A percentile compares a stretch with the other conserved stretches of the same genome.
phyloP scores from a whole-genome alignment of 2,329 filamentous ascomycete genomes.

The Corynespora cassiicola region DNA sequence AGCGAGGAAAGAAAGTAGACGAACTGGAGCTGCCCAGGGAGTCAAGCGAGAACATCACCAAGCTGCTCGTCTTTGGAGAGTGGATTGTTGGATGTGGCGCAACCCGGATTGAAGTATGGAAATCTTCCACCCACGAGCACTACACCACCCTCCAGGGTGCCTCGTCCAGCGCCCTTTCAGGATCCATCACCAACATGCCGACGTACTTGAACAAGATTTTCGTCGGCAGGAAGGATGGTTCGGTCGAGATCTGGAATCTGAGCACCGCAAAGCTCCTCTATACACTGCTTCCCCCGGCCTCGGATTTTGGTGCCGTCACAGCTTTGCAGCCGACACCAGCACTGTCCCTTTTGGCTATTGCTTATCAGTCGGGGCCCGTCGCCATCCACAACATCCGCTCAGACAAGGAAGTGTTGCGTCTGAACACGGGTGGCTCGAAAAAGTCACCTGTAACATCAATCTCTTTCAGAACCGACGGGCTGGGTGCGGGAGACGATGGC shows the following conservation, averaged over 20 bases:
- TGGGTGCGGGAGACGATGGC: slow-evolving; percentile 88
- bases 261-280: slow-evolving; percentile 91
- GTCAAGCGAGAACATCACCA: slow-evolving; percentile 73
- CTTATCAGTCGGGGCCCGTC: slow-evolving; percentile 80
- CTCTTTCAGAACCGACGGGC: slow-evolving; percentile 86
- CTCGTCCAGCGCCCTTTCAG: slow-evolving; percentile 73
- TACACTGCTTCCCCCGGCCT: slow-evolving; percentile 75
- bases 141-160: slow-evolving; percentile 79
- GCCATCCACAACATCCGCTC: slow-evolving; percentile 81
- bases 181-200: slow-evolving; percentile 84
- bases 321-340: slow-evolving; percentile 85
- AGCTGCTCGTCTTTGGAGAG: slow-evolving; percentile 83
- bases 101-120: slow-evolving; percentile 88
- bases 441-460: slow-evolving; percentile 78
- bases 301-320: slow-evolving; percentile 80
- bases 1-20: slow-evolving; percentile 83
- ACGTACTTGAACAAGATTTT: slow-evolving; percentile 97
- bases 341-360: slow-evolving; percentile 84
- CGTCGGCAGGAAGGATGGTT: slow-evolving; percentile 83
- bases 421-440: slow-evolving; percentile 69
- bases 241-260: slow-evolving; percentile 96
- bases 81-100: slow-evolving; percentile 86
- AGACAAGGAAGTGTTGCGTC: slow-evolving; percentile 73
- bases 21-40: slow-evolving; percentile 74
- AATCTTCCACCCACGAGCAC: slow-evolving; percentile 80